Conservation (phyloP, 345 rosid species). For the Lenwebbia sp. region DNA sequence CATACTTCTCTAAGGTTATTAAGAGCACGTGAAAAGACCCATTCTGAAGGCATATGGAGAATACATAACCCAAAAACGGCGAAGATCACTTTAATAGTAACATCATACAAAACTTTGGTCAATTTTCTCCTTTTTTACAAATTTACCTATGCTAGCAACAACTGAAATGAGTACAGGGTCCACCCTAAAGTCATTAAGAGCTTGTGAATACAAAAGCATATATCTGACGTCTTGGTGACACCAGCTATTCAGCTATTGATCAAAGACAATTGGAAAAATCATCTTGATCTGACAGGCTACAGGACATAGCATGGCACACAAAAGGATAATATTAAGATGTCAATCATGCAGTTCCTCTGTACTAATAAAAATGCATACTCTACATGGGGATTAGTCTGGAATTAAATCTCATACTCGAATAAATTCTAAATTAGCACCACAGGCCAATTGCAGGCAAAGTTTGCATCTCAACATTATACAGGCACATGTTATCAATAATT, state of each 20-base stretch:
- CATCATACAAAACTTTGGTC: background rate
- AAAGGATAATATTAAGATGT: background rate
- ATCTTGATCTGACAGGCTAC: background rate
- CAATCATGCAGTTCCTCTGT: background rate
- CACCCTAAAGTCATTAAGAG: background rate
- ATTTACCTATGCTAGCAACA: background rate
- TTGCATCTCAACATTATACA: background rate
- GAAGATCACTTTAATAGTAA: background rate
- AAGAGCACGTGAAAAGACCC: background rate
- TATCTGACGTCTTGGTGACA: background rate
- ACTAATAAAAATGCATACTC: background rate
- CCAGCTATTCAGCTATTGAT: background rate
- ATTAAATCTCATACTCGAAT: background rate
- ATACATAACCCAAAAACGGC: background rate
- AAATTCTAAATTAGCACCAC: background rate
- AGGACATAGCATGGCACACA: background rate
- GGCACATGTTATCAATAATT: background rate
- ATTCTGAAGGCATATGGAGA: background rate
- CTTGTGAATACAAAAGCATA: background rate
- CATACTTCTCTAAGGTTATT: background rate
- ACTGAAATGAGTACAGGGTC: background rate
- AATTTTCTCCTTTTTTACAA: background rate
- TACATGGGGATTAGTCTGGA: background rate
- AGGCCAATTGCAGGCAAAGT: background rate
- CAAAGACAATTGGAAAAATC: background rate